Evolutionary conservation across 192 early-diverging fungal species (phyloP).

Genomic region (Mortierella alpina): DNA sequence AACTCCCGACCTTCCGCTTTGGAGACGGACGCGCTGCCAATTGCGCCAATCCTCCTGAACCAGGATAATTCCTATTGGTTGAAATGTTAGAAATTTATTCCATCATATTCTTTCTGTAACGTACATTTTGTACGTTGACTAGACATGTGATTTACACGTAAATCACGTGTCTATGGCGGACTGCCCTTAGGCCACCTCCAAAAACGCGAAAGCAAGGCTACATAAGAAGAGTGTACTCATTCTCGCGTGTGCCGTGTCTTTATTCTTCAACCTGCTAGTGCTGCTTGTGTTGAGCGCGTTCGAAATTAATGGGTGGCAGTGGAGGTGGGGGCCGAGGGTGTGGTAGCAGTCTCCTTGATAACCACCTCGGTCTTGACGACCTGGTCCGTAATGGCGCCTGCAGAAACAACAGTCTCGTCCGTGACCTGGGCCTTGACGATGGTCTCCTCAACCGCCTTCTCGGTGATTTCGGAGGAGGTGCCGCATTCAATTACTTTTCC

Average conservation of each 20-base stretch:
- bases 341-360: slow-evolving; percentile 1
- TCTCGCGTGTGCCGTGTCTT: background rate
- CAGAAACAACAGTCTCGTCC: slow-evolving; percentile 3
- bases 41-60: slow-evolving; percentile 39
- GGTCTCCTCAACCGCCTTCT: slow-evolving; percentile 17
- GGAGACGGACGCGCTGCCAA: slow-evolving; percentile 49
- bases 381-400: background rate
- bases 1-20: slow-evolving; percentile 51
- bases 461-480: background rate
- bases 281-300: background rate
- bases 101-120: background rate
- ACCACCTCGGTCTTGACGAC: slow-evolving; percentile 10
- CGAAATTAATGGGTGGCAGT: background rate
- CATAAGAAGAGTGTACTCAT: too few species aligned
- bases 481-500: slow-evolving; percentile 31
- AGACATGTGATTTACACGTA: too few species aligned
- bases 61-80: background rate
- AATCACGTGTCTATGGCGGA: too few species aligned
- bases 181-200: too few species aligned
- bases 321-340: background rate
- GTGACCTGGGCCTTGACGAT: slow-evolving; percentile 18
- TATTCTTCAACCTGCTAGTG: background rate
- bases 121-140: background rate
- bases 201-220: too few species aligned
- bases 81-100: background rate